Evolutionary conservation across 148 eudicot species (phyloP), one percentile per base, ranked within the genome.

Genomic region (Chenopodium album): DNA sequence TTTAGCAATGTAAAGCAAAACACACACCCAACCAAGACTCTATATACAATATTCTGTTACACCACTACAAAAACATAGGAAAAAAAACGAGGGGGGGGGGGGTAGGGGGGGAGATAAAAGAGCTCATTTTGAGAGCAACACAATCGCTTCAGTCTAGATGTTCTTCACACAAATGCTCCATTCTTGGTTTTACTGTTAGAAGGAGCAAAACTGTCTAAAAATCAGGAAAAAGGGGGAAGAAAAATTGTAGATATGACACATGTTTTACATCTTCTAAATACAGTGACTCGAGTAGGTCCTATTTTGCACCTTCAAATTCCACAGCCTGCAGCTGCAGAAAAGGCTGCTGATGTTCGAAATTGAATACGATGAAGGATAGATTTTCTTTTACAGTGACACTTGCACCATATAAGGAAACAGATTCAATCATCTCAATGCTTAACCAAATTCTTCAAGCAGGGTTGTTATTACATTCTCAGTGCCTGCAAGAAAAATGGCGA

Each of bases 381-480:
- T 31, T 54, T 22, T 70, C 76, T 70, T 67, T 54, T 62, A 47
- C 54, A 31, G 52, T 52, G 60, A 26, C 65, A 52, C 31, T 68
- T 68, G 3, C 63, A 50, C 10, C 50, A 68, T 65, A 22, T 7
- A 50, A 17, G 26, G 74, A 67, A 67, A 31, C 81, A 5, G 32
- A 82, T 23, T 47, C 59, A 76, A 56, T 78, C 48, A 11, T 62
- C 65, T 66, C 62, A n/a, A 68, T 20, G 37, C 60, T 81, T 77
- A 80, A 14, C 54, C 78, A 79, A 84, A 84, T 23, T 90, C 91
- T 84, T 89, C 88, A 71, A 88, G 86, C 82, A 82, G 89, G 77
- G 79, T 56, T 66, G 78, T 87, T 76, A 83, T 71, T 73, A 90
- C 84, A 74, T 79, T 87, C 83, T 82, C 87, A 66, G 62, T 37